phyloP scores from a whole-genome alignment of 495 filamentous ascomycete species.

The Hypoxylon intermedium region DNA sequence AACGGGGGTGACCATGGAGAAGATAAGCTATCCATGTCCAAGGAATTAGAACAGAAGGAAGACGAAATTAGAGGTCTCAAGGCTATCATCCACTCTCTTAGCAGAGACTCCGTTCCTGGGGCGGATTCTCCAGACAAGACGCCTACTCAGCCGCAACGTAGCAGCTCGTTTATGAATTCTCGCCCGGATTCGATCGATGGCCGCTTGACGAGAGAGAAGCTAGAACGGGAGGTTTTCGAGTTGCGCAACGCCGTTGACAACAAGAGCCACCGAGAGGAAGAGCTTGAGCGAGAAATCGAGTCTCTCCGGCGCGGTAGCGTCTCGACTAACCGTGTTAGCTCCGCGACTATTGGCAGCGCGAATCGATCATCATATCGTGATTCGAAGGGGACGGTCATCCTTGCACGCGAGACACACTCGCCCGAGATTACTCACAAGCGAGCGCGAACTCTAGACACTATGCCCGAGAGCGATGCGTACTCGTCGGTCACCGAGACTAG shows the following conservation, averaged over 20 bases:
- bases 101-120: constrained; percentile 69
- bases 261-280: constrained; percentile 81
- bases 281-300: constrained; percentile 87
- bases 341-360: constrained; percentile 59
- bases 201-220: constrained; percentile 62
- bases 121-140: constrained; percentile 51
- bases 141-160: constrained; percentile 51
- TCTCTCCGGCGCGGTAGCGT: constrained; percentile 59
- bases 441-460: constrained; percentile 58
- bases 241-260: constrained; percentile 71
- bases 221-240: constrained; percentile 81
- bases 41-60: constrained; percentile 90
- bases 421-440: constrained; percentile 53
- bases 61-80: constrained; percentile 97
- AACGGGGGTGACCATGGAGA: constrained; percentile 60
- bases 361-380: constrained; percentile 63
- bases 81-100: constrained; percentile 95
- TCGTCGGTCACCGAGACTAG: constrained; percentile 76
- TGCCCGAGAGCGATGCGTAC: constrained; percentile 76
- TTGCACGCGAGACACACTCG: constrained; percentile 53
- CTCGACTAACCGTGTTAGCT: constrained; percentile 52
- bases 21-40: constrained; percentile 55
- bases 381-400: constrained; percentile 64
- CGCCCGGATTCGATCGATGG: constrained; percentile 64
- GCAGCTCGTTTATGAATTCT: constrained; percentile 41